Conservation (phyloP, 2,329 filamentous ascomycete species). For the Xylaria sp. region DNA sequence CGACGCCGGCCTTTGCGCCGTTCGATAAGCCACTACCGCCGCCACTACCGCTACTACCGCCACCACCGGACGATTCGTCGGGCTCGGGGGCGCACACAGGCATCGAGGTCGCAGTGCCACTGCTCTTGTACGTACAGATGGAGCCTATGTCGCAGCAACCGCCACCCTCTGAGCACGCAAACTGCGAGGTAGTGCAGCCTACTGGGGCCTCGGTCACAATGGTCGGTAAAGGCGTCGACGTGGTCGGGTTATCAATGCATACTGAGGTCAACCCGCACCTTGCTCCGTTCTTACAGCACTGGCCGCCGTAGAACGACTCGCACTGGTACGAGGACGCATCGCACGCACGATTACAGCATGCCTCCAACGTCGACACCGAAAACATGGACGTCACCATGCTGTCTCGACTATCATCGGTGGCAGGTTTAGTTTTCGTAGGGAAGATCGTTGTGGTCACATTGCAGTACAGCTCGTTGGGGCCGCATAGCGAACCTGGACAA, state of each 20-base stretch:
- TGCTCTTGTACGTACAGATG: constrained; percentile 29
- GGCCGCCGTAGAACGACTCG: constrained; percentile 38
- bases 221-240: constrained; percentile 23
- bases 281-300: constrained; percentile 45
- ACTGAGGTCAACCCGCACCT: constrained; percentile 36
- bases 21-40: constrained; percentile 29
- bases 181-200: constrained; percentile 43
- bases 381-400: constrained; percentile 4
- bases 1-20: constrained; percentile 54
- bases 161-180: constrained; percentile 38
- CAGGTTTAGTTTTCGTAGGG: constrained; percentile 10
- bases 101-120: constrained; percentile 36
- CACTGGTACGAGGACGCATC: constrained; percentile 39
- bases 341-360: constrained; percentile 27
- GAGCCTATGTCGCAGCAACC: constrained; percentile 47
- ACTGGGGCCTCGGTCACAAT: constrained; percentile 34
- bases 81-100: constrained; percentile 32
- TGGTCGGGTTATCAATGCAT: constrained; percentile 31
- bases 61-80: constrained; percentile 18
- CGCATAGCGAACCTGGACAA: constrained; percentile 20
- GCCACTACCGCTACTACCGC: background rate
- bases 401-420: background rate
- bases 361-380: constrained; percentile 1
- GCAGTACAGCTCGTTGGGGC: constrained; percentile 16
- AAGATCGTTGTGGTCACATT: constrained; percentile 17